A percentile compares a stretch with the other conserved stretches of the same genome.
phyloP scores from a whole-genome alignment of 2,329 filamentous ascomycete species.

The Reticulascus tulasneorum region DNA sequence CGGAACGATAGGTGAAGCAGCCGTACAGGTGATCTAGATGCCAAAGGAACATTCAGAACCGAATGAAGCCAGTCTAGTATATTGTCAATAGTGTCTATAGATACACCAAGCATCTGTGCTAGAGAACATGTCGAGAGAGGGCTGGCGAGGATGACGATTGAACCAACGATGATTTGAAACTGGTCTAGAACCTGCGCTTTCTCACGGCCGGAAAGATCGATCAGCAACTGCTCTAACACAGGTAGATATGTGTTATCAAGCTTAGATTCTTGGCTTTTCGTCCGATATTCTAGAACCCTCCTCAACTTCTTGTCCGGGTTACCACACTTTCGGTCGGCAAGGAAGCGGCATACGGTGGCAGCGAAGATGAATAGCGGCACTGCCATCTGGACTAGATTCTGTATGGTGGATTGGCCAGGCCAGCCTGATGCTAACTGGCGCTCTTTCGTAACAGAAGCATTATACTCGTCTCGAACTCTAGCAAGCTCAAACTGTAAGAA shows the following conservation, averaged over 20 bases:
- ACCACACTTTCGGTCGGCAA: constrained; percentile 16
- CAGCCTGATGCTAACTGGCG: constrained; percentile 4
- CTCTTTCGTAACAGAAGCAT: constrained; percentile 1
- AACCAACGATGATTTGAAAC: constrained; percentile 25
- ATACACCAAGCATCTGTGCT: constrained; percentile 19
- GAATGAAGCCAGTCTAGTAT: constrained; percentile 27
- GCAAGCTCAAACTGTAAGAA: constrained; percentile 25
- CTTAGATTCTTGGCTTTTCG: neutral
- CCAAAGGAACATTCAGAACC: constrained; percentile 25
- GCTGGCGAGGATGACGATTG: constrained; percentile 23
- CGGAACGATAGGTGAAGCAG: constrained; percentile 32
- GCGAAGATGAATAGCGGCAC: constrained; percentile 31
- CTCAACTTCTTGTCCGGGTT: constrained; percentile 18
- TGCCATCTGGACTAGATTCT: constrained; percentile 22
- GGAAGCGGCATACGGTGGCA: constrained; percentile 24
- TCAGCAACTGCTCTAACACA: constrained; percentile 11
- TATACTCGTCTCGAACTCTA: constrained; percentile 21
- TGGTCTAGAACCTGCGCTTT: constrained; percentile 11
- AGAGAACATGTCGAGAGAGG: constrained; percentile 26
- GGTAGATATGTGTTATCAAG: constrained; percentile 15
- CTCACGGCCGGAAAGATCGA: neutral
- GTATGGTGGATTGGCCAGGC: constrained; percentile 3
- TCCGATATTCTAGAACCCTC: constrained; percentile 17
- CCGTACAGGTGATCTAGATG: constrained; percentile 17
- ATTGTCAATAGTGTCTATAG: constrained; percentile 11